phyloP scores from a whole-genome alignment of 495 filamentous ascomycete genomes.

The Xylaria nigripes region DNA sequence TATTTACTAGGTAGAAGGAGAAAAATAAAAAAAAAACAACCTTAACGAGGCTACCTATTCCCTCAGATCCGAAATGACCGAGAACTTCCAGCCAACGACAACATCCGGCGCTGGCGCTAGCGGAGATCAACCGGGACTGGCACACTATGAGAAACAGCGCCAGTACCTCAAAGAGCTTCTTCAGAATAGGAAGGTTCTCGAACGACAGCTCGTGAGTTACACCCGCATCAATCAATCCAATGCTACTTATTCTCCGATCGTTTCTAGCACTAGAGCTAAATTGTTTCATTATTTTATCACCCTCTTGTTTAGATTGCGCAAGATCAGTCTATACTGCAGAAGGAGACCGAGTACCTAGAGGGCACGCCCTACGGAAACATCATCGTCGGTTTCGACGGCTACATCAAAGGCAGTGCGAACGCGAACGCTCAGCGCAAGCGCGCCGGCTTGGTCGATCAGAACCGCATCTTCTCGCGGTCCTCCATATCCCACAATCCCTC shows the following conservation, averaged over 20 bases:
- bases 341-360: constrained; percentile 84
- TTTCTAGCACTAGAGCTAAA: not conserved
- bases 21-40: too few species aligned
- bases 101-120: constrained; percentile 22
- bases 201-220: constrained; percentile 37
- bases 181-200: constrained; percentile 32
- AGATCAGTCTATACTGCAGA: constrained; percentile 78
- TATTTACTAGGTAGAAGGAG: too few species aligned
- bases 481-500: constrained; percentile 48
- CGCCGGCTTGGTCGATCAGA: constrained; percentile 41
- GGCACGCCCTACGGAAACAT: constrained; percentile 89
- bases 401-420: constrained; percentile 70
- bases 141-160: constrained; percentile 45
- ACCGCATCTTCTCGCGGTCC: constrained; percentile 53
- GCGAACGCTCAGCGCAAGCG: constrained; percentile 42
- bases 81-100: constrained; percentile 39
- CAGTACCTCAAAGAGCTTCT: constrained; percentile 43
- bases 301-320: constrained; percentile 19
- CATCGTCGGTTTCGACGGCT: constrained; percentile 93
- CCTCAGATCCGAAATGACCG: constrained; percentile 40
- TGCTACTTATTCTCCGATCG: not conserved
- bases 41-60: too few species aligned
- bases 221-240: not conserved
- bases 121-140: constrained; percentile 32
- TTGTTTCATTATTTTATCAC: not conserved